Conservation (phyloP, 352 stramenopile genomes). For the Globisporangium barbulae region DNA sequence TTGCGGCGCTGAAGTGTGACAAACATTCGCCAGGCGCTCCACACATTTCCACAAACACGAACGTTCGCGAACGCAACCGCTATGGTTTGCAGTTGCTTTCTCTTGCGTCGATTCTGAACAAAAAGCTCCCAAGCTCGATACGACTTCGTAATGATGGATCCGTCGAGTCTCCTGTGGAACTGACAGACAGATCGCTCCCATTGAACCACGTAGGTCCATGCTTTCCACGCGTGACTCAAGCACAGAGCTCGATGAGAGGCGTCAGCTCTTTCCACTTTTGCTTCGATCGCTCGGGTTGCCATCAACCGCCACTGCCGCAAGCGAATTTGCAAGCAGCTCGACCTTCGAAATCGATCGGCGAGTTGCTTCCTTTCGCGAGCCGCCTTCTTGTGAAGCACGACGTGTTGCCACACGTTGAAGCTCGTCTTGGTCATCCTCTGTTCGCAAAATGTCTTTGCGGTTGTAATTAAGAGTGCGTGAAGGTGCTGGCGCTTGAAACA, state of each 20-base stretch:
- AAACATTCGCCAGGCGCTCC: constrained; percentile 23
- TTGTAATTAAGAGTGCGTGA: background rate
- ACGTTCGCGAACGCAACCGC: constrained; percentile 9
- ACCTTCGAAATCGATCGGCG: background rate
- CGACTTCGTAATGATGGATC: background rate
- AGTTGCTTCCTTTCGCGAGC: background rate
- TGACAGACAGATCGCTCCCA: constrained; percentile 14
- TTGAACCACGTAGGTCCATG: constrained; percentile 19
- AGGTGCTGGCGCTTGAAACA: constrained; percentile 2
- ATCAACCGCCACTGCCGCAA: constrained; percentile 5
- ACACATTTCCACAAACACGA: constrained; percentile 11
- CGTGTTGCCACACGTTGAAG: background rate
- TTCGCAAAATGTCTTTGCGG: background rate
- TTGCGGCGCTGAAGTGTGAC: constrained; percentile 20
- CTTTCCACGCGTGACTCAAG: constrained; percentile 22
- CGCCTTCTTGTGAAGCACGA: background rate
- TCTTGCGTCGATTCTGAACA: background rate
- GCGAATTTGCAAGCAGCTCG: background rate
- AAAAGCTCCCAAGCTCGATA: constrained; percentile 19
- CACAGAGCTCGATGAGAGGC: constrained; percentile 16
- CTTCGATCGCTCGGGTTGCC: constrained; percentile 10
- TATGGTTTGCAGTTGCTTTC: constrained; percentile 6
- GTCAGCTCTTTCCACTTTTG: constrained; percentile 18
- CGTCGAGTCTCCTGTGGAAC: constrained; percentile 13
- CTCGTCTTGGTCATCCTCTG: background rate